Base-by-base conservation (phyloP, 805 yeast genomes). In the Cyberlindnera mycetangii region DNA sequence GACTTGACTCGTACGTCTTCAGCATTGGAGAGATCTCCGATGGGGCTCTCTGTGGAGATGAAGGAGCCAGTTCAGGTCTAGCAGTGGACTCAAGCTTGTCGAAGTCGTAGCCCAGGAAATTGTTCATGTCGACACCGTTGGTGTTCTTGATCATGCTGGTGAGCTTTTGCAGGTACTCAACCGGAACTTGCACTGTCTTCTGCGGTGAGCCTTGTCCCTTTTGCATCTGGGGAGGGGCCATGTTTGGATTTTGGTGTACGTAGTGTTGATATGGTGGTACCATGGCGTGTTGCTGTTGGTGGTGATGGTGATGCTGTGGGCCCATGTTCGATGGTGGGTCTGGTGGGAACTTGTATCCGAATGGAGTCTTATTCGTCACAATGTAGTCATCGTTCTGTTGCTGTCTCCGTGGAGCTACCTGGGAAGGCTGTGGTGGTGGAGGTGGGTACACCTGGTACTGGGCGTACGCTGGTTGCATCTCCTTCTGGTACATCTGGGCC, bases 291-390 rank as follows among this genome's bases (percentile, higher is more conserved):
- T 14, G 9, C 15, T 6, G 18, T 43, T 41, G 31, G 39, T 39
- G 40, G 15, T 31, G 49, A 17, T 32, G 41, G n/a, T 33, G 37
- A 34, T 22, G 24, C 24, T 22, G 38, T 22, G 28, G 38, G 7
- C 17, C 30, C 38, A 15, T 21, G 24, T 35, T 24, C 5, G 19
- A 33, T 1, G 27, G 34, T 17, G 41, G 51, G 12, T 45, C 49
- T 22, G 75, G 70, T 1, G 86, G 87, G 52, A 81, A 81, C 58
- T 75, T 80, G 61, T 77, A 81, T 3, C 71, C 61, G n/a, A 63
- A 69, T 5, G 79, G 78, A 33, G 61, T 64, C 42, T 66, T 60
- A 27, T 68, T 74, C 5, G 81, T 75, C 10, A 76, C 68, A 24
- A 72, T 68, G 47, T 69, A 76, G 39, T 80, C 84, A n/a, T 54